Conservation (phyloP, 2,329 filamentous ascomycete species). For the Teratosphaeria viscida region DNA sequence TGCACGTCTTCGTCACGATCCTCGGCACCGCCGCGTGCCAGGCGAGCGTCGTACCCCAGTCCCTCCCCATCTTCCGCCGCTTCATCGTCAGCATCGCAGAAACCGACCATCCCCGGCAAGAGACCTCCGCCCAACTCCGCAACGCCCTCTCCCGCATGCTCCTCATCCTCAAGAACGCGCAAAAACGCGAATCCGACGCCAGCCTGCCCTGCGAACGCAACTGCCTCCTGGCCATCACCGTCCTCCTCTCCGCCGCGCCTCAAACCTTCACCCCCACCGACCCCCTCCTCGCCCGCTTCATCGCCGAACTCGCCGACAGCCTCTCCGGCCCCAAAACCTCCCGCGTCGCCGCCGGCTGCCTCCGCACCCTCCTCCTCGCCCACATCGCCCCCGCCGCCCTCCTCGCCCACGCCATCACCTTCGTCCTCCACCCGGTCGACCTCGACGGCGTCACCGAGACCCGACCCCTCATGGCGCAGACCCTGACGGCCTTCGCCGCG, state of each 20-base stretch:
- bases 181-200: conserved; percentile 64
- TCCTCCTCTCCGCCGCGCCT: conserved; percentile 67
- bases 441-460: conserved; percentile 72
- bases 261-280: conserved; percentile 60
- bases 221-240: conserved; percentile 73
- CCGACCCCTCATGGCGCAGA: conserved; percentile 59
- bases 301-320: conserved; percentile 77
- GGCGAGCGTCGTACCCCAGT: conserved; percentile 76
- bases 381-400: conserved; percentile 55
- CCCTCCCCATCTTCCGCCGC: conserved; percentile 80
- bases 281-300: conserved; percentile 60
- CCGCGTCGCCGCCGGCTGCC: conserved; percentile 82
- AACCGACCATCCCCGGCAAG: conserved; percentile 12
- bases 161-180: conserved; percentile 64
- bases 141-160: conserved; percentile 76
- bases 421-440: conserved; percentile 52
- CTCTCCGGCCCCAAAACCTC: conserved; percentile 71
- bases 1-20: conserved; percentile 93
- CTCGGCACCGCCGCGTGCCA: conserved; percentile 82
- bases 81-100: conserved; percentile 69
- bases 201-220: conserved; percentile 89
- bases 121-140: conserved; percentile 61
- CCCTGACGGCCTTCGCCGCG: conserved; percentile 61
- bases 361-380: conserved; percentile 71
- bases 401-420: conserved; percentile 65